These are phyloP conservation scores for Epichloe baconii DNA, from an alignment of 2,329 filamentous ascomycete species.

Conservation along the genomic window DNA sequence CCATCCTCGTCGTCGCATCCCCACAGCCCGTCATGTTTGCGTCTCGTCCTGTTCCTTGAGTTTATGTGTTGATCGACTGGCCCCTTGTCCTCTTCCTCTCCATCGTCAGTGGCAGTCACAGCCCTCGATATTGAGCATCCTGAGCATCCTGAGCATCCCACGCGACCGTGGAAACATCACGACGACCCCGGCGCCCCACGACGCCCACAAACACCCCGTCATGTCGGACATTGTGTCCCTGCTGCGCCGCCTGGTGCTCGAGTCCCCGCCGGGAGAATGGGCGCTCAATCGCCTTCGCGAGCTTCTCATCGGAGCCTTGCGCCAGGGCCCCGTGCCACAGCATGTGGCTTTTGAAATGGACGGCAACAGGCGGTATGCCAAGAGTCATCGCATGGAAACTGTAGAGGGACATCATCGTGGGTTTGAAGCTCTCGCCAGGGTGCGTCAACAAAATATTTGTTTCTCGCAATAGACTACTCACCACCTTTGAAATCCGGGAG, in stretches of 20 bases:
- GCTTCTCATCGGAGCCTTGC: slow-evolving; percentile 74
- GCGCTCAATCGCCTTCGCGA: slow-evolving; percentile 66
- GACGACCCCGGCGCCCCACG: not conserved
- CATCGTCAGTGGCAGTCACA: not conserved
- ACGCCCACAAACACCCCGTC: not conserved
- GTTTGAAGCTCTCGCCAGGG: slow-evolving; percentile 84
- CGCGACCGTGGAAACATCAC: not conserved
- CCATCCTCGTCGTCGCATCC: not conserved
- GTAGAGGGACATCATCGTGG: slow-evolving; percentile 92
- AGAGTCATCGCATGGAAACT: slow-evolving; percentile 84
- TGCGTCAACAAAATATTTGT: slow-evolving; percentile 27
- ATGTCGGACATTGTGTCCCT: slow-evolving; percentile 43
- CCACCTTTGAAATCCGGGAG: not conserved
- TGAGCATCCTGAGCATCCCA: not conserved
- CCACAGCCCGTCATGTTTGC: not conserved
- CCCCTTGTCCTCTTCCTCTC: not conserved
- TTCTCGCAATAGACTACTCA: not conserved
- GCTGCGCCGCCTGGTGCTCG: slow-evolving; percentile 57
- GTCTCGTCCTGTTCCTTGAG: not conserved
- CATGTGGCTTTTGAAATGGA: slow-evolving; percentile 99
- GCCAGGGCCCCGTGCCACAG: slow-evolving; percentile 81
- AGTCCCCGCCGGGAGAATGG: slow-evolving; percentile 88
- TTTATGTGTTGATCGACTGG: not conserved
- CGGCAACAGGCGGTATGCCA: slow-evolving; percentile 86
- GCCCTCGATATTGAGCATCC: not conserved